Conservation (phyloP, 768 basidiomycete species). For the Baorangia bicolor region DNA sequence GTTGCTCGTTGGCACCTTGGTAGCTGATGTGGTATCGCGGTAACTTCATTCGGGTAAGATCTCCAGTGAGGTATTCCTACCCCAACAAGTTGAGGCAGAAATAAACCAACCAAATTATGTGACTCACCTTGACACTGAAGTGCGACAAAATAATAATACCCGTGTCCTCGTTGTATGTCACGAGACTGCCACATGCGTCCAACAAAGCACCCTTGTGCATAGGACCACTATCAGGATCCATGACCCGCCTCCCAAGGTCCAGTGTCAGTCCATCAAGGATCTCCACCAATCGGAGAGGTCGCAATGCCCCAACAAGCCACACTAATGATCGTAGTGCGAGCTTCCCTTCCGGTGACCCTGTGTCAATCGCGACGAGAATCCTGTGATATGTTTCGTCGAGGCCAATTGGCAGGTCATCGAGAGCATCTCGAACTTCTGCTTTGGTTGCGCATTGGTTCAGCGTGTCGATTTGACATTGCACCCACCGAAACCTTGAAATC, state of each 20-base stretch:
- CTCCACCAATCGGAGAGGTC: too few relatives aligned
- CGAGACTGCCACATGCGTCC: slow-evolving; percentile 17
- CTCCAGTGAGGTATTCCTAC: slow-evolving; percentile 16
- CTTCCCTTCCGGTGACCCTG: neutral
- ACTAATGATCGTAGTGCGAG: slow-evolving; percentile 8
- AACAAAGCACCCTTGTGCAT: slow-evolving; percentile 9
- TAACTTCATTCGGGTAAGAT: neutral
- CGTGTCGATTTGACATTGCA: too few relatives aligned
- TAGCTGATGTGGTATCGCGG: slow-evolving; percentile 6
- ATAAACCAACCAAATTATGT: neutral
- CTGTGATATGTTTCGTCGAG: slow-evolving; percentile 22
- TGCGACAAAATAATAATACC: slow-evolving; percentile 15
- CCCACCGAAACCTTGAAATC: slow-evolving; percentile 18
- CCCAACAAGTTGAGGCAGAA: neutral
- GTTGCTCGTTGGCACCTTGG: slow-evolving; percentile 1
- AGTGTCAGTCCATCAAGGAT: too few relatives aligned
- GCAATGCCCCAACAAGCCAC: too few relatives aligned
- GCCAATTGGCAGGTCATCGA: too few relatives aligned
- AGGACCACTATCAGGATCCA: slow-evolving; percentile 7
- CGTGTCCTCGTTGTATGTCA: slow-evolving; percentile 12
- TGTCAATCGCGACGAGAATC: slow-evolving; percentile 14
- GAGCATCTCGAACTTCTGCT: too few relatives aligned
- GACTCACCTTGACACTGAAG: slow-evolving; percentile 24
- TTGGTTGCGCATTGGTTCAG: too few relatives aligned
- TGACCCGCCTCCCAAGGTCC: neutral